Conservation (phyloP, 345 rosid species). For the Corymbia maculata region DNA sequence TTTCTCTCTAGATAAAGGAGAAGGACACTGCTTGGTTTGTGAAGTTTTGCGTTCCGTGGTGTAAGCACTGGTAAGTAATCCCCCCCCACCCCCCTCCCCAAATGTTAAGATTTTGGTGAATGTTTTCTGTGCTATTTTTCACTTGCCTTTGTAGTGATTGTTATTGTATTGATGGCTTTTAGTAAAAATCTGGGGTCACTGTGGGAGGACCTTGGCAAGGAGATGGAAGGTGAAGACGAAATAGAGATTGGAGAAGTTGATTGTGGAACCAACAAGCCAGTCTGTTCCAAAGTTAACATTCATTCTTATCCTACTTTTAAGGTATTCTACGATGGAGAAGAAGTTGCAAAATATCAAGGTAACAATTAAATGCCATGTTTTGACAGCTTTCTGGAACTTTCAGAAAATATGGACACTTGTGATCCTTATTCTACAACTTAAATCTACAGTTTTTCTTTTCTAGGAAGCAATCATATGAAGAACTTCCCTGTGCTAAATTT, state of each 20-base stretch:
- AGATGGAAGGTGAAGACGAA: slow-evolving; percentile 88
- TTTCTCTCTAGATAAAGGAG: slow-evolving; percentile 65
- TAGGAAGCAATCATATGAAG: background rate
- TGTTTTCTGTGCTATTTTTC: background rate
- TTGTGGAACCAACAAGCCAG: slow-evolving; percentile 60
- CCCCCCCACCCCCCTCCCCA: background rate
- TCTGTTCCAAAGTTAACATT: slow-evolving; percentile 81
- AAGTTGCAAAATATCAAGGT: slow-evolving; percentile 90
- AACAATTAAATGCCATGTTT: background rate
- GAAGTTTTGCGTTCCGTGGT: slow-evolving; percentile 97
- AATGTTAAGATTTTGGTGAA: background rate
- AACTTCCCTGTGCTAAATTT: background rate
- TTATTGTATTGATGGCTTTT: slow-evolving; percentile 1
- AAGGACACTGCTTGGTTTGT: slow-evolving; percentile 96
- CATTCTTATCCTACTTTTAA: slow-evolving; percentile 95
- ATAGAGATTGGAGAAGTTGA: slow-evolving; percentile 98
- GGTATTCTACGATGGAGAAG: slow-evolving; percentile 85
- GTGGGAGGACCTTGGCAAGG: slow-evolving; percentile 90
- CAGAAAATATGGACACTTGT: background rate
- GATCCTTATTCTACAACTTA: no score
- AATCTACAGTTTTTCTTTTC: background rate
- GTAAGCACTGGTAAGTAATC: slow-evolving; percentile 81
- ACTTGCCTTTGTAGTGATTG: background rate
- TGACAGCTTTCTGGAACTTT: background rate
- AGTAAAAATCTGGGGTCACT: slow-evolving; percentile 85